These are phyloP conservation scores for Colletotrichum sp. DNA, from an alignment of 2,329 filamentous ascomycete genomes.

Conservation along the genomic window DNA sequence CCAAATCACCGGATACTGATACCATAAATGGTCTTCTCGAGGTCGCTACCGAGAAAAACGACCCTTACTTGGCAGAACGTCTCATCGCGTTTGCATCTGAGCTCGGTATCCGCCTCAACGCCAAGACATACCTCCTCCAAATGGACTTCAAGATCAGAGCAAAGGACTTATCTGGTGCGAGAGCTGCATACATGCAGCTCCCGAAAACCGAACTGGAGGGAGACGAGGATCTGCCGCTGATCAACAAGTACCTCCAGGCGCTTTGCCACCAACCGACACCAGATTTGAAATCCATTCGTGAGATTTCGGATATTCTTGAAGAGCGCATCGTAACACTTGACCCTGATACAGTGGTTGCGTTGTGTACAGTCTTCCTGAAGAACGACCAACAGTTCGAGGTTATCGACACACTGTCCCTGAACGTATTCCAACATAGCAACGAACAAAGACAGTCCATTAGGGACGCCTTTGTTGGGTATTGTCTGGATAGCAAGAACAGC, in stretches of 20 bases:
- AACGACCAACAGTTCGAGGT: constrained; percentile 80
- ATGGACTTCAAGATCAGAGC: constrained; percentile 78
- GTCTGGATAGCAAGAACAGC: constrained; percentile 64
- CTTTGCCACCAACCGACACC: constrained; percentile 66
- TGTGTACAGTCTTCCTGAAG: constrained; percentile 77
- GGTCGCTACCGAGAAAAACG: constrained; percentile 71
- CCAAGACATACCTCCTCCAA: constrained; percentile 74
- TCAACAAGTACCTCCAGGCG: constrained; percentile 75
- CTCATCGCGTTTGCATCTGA: constrained; percentile 71
- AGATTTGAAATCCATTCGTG: constrained; percentile 73
- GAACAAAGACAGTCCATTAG: constrained; percentile 72
- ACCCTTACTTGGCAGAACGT: constrained; percentile 75
- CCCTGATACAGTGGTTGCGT: constrained; percentile 73
- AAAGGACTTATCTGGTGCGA: constrained; percentile 73
- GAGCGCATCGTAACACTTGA: constrained; percentile 73
- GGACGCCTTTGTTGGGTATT: constrained; percentile 70
- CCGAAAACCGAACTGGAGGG: constrained; percentile 53
- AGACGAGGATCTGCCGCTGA: constrained; percentile 63
- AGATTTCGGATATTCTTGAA: constrained; percentile 75
- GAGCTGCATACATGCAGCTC: constrained; percentile 67
- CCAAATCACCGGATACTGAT: constrained; percentile 63
- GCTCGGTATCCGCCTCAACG: constrained; percentile 69
- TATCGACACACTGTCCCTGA: constrained; percentile 80
- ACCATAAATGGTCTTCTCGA: constrained; percentile 81
- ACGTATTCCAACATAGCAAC: constrained; percentile 73